Conservation (phyloP, 441 rosid species). For the Omphalea diandra region DNA sequence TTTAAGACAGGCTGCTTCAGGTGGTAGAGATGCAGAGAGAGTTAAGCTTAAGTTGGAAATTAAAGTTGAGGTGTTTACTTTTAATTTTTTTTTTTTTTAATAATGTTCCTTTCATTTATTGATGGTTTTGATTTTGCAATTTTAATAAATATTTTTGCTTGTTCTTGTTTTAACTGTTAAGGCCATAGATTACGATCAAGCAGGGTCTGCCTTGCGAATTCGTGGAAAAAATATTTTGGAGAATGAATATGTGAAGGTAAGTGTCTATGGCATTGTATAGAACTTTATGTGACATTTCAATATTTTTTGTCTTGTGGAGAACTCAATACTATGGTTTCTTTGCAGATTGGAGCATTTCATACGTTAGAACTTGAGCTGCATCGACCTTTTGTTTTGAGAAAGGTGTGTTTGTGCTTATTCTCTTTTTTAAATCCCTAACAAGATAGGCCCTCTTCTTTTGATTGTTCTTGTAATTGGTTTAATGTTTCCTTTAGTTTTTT, state of each 20-base stretch:
- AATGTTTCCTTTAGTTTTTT: too few relatives aligned
- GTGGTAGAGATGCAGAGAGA: conserved; percentile 86
- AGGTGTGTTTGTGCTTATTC: conserved; percentile 40
- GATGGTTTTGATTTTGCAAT: background rate
- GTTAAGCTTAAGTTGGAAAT: conserved; percentile 80
- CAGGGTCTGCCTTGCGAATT: too few relatives aligned
- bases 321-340: conserved; percentile 20
- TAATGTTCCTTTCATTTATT: too few relatives aligned
- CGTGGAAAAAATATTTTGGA: conserved; percentile 91
- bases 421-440: background rate
- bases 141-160: background rate
- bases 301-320: conserved; percentile 9
- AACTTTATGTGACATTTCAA: background rate
- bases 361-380: conserved; percentile 83
- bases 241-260: conserved; percentile 86
- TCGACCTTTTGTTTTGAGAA: conserved; percentile 84
- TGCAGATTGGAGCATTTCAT: conserved; percentile 92
- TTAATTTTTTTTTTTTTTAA: too few relatives aligned
- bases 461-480: background rate
- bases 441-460: background rate
- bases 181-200: conserved; percentile 86
- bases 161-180: conserved; percentile 25
- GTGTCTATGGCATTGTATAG: conserved; percentile 9
- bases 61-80: conserved; percentile 86
- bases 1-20: conserved; percentile 65